phyloP scores from a whole-genome alignment of 257 asterid genomes.

The Linaria vulgaris region DNA sequence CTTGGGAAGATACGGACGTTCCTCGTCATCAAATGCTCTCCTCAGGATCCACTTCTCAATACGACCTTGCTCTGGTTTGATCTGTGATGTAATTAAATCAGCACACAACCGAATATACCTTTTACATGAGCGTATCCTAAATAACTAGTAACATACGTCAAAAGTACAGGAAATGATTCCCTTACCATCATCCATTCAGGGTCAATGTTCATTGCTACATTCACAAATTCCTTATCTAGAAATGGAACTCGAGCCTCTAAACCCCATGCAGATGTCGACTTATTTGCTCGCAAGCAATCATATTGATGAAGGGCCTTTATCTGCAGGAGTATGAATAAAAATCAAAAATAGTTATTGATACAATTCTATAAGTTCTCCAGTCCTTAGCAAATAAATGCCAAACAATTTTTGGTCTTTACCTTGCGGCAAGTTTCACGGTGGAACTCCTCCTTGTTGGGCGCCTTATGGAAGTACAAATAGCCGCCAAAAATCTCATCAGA shows the following conservation, averaged over 20 bases:
- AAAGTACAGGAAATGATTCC: background rate
- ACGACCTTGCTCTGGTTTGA: constrained; percentile 69
- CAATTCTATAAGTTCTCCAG: background rate
- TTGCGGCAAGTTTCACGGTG: constrained; percentile 87
- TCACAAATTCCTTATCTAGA: constrained; percentile 81
- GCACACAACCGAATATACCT: background rate
- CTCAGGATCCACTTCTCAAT: constrained; percentile 95
- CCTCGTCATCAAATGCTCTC: constrained; percentile 91
- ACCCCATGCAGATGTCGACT: constrained; percentile 98
- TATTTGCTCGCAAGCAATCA: constrained; percentile 93
- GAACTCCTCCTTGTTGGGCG: constrained; percentile 91
- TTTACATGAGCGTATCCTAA: background rate
- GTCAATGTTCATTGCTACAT: constrained; percentile 87
- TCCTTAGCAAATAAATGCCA: background rate
- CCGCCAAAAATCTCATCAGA: constrained; percentile 99
- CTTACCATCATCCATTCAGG: constrained; percentile 89
- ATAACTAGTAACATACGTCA: background rate
- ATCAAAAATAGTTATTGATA: constrained; percentile 1
- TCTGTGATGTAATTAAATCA: constrained; percentile 37
- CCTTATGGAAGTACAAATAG: constrained; percentile 85
- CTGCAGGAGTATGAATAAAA: constrained; percentile 38
- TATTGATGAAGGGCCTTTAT: constrained; percentile 93
- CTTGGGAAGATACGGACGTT: constrained; percentile 93
- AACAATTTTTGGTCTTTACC: constrained; percentile 35
- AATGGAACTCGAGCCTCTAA: constrained; percentile 95